Percentiles rank a stretch among this genome's conserved stretches.
phyloP scores from a whole-genome alignment of 2,329 filamentous ascomycete species.

The Microsporum audouinii region DNA sequence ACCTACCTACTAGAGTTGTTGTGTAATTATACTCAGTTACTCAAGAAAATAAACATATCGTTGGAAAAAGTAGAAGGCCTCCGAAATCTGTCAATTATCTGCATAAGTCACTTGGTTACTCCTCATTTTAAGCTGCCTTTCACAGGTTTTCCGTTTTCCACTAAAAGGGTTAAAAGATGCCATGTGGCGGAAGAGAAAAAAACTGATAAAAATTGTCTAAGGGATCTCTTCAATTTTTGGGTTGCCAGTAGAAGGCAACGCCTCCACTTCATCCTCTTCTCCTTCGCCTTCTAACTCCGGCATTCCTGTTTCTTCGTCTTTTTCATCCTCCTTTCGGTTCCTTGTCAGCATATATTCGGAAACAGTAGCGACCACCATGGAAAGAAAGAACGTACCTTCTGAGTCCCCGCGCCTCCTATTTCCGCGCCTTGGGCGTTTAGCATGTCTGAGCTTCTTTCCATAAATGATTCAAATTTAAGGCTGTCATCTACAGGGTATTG shows the following conservation, averaged over 20 bases:
- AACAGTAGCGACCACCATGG: background rate
- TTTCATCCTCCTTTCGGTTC: constrained; percentile 37
- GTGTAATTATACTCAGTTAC: too few relatives aligned
- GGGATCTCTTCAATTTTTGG: constrained; percentile 22
- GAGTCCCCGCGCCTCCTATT: constrained; percentile 25
- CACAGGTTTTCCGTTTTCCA: too few relatives aligned
- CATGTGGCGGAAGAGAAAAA: background rate
- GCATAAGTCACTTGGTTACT: too few relatives aligned
- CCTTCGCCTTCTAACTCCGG: constrained; percentile 57
- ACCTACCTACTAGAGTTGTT: too few relatives aligned
- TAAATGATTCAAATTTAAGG: constrained; percentile 13
- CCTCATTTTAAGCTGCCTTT: too few relatives aligned
- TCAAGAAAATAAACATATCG: too few relatives aligned
- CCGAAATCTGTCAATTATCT: too few relatives aligned
- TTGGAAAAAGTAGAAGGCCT: too few relatives aligned
- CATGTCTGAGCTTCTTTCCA: constrained; percentile 30
- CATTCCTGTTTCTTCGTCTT: constrained; percentile 66
- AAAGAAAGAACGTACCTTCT: constrained; percentile 24
- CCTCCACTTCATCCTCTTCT: constrained; percentile 27
- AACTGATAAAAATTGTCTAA: constrained; percentile 2
- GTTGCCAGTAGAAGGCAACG: constrained; percentile 27
- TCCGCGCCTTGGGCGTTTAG: constrained; percentile 29
- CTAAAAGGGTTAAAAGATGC: background rate
- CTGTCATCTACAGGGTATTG: too few relatives aligned
- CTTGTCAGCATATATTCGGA: background rate